These are phyloP conservation scores for Fonsecaea pugnacius DNA, from an alignment of 2,329 filamentous ascomycete genomes.

Conservation along the genomic window DNA sequence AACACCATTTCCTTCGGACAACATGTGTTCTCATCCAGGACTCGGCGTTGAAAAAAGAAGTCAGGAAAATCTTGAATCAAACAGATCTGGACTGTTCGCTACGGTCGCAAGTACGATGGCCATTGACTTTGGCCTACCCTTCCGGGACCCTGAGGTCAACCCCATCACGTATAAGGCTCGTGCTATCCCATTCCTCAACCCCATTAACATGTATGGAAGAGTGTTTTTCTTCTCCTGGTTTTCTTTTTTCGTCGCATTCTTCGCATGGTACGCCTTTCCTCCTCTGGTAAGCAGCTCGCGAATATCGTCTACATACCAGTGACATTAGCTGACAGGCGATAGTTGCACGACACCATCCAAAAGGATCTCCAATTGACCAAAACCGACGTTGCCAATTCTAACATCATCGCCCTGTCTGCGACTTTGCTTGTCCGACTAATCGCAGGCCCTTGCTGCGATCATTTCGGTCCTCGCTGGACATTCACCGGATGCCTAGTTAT, in stretches of 20 bases:
- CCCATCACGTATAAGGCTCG: conserved; percentile 82
- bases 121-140: conserved; percentile 21
- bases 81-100: background rate
- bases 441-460: conserved; percentile 83
- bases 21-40: background rate
- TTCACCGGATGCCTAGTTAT: conserved; percentile 77
- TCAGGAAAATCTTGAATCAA: background rate
- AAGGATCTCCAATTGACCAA: conserved; percentile 74
- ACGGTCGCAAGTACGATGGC: conserved; percentile 19
- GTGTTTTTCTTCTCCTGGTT: conserved; percentile 91
- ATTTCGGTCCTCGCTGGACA: conserved; percentile 77
- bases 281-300: conserved; percentile 65
- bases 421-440: conserved; percentile 77
- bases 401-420: conserved; percentile 78
- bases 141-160: conserved; percentile 71
- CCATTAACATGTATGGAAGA: conserved; percentile 76
- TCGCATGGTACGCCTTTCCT: conserved; percentile 89
- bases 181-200: conserved; percentile 78
- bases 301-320: conserved; percentile 17
- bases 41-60: background rate
- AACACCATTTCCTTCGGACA: background rate
- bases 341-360: conserved; percentile 76
- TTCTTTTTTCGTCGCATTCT: conserved; percentile 84
- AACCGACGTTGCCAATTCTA: conserved; percentile 80
- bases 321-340: conserved; percentile 34